Base-by-base conservation (phyloP, 495 filamentous ascomycete species). In the Cercophora sp. region DNA sequence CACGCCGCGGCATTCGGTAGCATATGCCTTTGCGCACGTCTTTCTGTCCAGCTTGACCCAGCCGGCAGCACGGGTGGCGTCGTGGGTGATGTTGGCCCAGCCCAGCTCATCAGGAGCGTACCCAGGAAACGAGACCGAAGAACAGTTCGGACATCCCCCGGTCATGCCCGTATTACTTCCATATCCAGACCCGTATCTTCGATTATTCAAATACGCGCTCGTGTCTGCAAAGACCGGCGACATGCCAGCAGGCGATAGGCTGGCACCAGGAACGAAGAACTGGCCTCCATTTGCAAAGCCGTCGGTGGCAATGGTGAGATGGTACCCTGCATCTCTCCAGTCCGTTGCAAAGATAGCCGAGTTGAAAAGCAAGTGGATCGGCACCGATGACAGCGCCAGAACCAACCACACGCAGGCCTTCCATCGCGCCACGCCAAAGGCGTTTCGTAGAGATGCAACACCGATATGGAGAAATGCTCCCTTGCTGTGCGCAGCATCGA, bases 301-400 rank as follows among this genome's bases (percentile, higher is more conserved):
- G 19, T 44, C 25, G 8, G 37, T 26, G 11, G 50, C 50, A 3
- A 52, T 9, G 8, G 39, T 44, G 16, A 52, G 23, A 6, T 43
- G 36, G 15, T 13, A 51, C 1, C 22, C 13, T 9, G 25, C 39
- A 13, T 40, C 39, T 20, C 34, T 20, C 6, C 22, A 44, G 39
- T 52, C 50, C 27, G 27, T 32, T 10, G 24, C 15, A 27, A 52
- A 44, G 5, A 52, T 23, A 18, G 20, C 50, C 8, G 26, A 32
- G 39, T 52, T 52, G 50, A 52, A 52, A 13, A 52, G 25, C 24
- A 52, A 20, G 29, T 52, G 50, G 19, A 51, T 51, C 9, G 48
- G 48, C 9, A 51, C 36, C 37, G 48, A 51, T 11, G 27, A 37
- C 13, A 32, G 36, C 18, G 10, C 22, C 15, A 51, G 26, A 0